Base-by-base conservation (phyloP, 805 yeast species). In the Saccharomyces cerevisiae region DNA sequence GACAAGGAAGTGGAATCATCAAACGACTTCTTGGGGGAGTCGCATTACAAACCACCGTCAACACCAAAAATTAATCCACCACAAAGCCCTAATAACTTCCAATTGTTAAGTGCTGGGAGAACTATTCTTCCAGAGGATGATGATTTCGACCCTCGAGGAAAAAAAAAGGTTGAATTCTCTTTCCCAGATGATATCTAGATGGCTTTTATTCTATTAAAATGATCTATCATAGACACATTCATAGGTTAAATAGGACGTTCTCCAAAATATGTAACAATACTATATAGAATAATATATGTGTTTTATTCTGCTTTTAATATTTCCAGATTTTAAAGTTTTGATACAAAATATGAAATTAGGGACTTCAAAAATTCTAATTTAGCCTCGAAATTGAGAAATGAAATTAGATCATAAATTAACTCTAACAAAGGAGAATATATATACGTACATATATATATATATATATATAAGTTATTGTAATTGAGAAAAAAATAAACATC, bases 141-240 rank as follows among this genome's bases (percentile, higher is more conserved):
- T 22, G 59, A 68, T 69, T 9, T 71, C 47, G 47, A 50, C 14
- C 49, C 55, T 22, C 51, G 47, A 9, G 54, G 52, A 2, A 57
- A 52, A 47, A 57, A 56, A n/a, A 54, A 57, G 14, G 53, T 68
- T 50, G 58, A 59, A 27, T 64, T 61, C 52, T 59, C 64, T 26
- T 68, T 67, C 48, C 67, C 71, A 6, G 72, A 68, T 50, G 71
- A 67, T 47, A 59, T 66, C 22, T 64, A 55, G 55, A 41, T 31
- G 28, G 3, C 10, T 36, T 36, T 36, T n/a, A 2, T 32, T n/a
- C n/a, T 36, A 3, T 17, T 17, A 5, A 17, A 10, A 17, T 36
- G 22, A 21, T 17, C 9, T 22, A 21, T 36, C 17, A 11, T 17
- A 17, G 13, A 36, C 11, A 2, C 22, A 36, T 17, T 1, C 17